A percentile compares a stretch with the other conserved stretches of the same genome.
phyloP scores from a whole-genome alignment of 108 stramenopile species.

The Nitzschia palea region DNA sequence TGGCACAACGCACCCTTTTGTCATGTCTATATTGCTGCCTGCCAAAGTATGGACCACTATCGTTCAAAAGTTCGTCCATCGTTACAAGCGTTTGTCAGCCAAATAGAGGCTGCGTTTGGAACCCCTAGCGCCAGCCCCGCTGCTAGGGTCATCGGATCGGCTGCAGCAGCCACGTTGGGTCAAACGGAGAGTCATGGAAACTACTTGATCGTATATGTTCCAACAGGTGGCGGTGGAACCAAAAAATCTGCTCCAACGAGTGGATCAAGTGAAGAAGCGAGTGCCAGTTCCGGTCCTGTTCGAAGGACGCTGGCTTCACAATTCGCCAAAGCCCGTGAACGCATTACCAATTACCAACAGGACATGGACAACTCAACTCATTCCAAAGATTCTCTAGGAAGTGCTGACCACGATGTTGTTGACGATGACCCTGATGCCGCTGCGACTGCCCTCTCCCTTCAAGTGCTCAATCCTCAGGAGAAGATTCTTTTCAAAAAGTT shows the following conservation, averaged over 20 bases:
- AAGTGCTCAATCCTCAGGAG: constrained; percentile 44
- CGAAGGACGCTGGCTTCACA: constrained; percentile 10
- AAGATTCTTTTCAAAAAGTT: constrained; percentile 64
- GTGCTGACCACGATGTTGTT: constrained; percentile 10
- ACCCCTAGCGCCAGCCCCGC: constrained; percentile 2
- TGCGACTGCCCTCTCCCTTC: constrained; percentile 7
- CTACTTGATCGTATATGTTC: constrained; percentile 74
- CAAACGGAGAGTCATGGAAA: background rate
- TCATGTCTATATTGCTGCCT: constrained; percentile 79
- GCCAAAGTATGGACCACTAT: constrained; percentile 70
- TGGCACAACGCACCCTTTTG: constrained; percentile 82
- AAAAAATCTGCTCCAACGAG: background rate
- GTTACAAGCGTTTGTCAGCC: constrained; percentile 74
- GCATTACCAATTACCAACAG: constrained; percentile 15
- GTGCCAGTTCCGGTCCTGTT: background rate
- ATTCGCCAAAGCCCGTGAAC: constrained; percentile 20
- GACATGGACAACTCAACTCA: constrained; percentile 16
- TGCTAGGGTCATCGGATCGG: background rate
- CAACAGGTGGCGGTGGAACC: constrained; percentile 19
- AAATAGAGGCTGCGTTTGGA: constrained; percentile 61
- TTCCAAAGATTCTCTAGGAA: constrained; percentile 29
- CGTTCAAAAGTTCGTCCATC: constrained; percentile 71
- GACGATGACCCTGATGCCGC: constrained; percentile 16
- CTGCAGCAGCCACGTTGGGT: background rate
- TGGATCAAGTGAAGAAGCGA: background rate